phyloP scores from a whole-genome alignment of 2,329 filamentous ascomycete species.

The Alternaria longipes region DNA sequence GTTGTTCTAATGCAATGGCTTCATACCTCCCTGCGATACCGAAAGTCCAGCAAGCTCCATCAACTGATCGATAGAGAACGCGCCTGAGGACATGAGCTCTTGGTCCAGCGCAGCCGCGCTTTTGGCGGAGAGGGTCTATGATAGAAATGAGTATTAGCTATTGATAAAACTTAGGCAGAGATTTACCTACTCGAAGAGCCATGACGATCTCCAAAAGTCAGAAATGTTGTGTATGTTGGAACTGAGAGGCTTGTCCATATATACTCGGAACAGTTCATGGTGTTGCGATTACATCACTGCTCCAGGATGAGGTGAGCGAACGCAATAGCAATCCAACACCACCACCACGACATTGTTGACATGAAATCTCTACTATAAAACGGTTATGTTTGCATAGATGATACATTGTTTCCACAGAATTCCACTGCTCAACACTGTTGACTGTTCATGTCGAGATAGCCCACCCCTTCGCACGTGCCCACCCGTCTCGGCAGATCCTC shows the following conservation, averaged over 20 bases:
- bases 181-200: slow-evolving; percentile 25
- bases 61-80: slow-evolving; percentile 93
- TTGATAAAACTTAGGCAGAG: not conserved
- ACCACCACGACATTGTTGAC: not conserved
- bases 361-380: not conserved
- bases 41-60: slow-evolving; percentile 97
- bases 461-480: slow-evolving; percentile 13
- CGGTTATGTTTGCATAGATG: not conserved
- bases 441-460: not conserved
- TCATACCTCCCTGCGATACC: slow-evolving; percentile 83
- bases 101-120: slow-evolving; percentile 88
- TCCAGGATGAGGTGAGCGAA: slow-evolving; percentile 4
- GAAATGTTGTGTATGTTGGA: fast-evolving
- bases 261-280: not conserved
- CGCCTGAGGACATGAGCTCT: slow-evolving; percentile 88
- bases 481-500: slow-evolving; percentile 22
- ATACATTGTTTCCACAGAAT: not conserved
- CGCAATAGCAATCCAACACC: not conserved
- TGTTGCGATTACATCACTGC: slow-evolving; percentile 46
- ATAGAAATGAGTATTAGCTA: not conserved
- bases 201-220: slow-evolving; percentile 2
- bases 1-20: too few relatives aligned
- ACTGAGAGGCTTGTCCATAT: not conserved
- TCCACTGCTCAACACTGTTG: not conserved
- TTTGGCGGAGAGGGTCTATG: slow-evolving; percentile 83